A percentile compares a stretch with the other conserved stretches of the same genome.
phyloP scores from a whole-genome alignment of 2,329 filamentous ascomycete genomes.

The Cercospora berteroae region DNA sequence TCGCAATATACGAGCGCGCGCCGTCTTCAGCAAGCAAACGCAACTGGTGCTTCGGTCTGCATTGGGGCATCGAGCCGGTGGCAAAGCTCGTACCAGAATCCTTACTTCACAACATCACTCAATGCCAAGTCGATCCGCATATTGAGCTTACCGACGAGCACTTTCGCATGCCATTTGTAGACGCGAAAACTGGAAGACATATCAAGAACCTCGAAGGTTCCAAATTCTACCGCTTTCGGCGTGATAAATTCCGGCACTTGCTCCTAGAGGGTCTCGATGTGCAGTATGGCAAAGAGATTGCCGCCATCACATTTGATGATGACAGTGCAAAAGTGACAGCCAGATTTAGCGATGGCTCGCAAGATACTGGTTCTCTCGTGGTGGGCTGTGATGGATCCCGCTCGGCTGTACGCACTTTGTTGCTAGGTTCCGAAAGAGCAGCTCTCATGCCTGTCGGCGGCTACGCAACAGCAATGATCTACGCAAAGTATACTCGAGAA shows the following conservation, averaged over 20 bases:
- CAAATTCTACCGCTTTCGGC: conserved; percentile 14
- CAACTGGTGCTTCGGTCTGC: conserved; percentile 16
- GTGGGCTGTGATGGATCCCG: conserved; percentile 29
- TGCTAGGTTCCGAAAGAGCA: conserved; percentile 14
- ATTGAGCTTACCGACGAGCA: neutral
- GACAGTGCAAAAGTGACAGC: conserved; percentile 20
- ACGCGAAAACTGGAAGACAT: conserved; percentile 11
- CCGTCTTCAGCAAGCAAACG: conserved; percentile 12
- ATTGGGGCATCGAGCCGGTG: conserved; percentile 16
- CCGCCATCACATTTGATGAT: conserved; percentile 6
- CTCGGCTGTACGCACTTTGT: conserved; percentile 24
- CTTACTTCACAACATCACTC: neutral
- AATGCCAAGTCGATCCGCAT: conserved; percentile 12
- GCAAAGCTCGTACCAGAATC: conserved; percentile 8
- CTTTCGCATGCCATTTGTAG: conserved; percentile 10
- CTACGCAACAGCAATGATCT: conserved; percentile 22
- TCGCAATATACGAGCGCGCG: conserved; percentile 27
- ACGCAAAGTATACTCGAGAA: conserved; percentile 18
- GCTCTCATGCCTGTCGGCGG: conserved; percentile 13
- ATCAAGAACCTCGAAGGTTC: conserved; percentile 8
- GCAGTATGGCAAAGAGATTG: conserved; percentile 20
- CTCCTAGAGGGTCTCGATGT: conserved; percentile 17
- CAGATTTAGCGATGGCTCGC: conserved; percentile 21
- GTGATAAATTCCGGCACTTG: conserved; percentile 18
- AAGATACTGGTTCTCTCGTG: conserved; percentile 23